phyloP scores from a whole-genome alignment of 768 basidiomycete genomes.

The Rhizopogon roseolus region DNA sequence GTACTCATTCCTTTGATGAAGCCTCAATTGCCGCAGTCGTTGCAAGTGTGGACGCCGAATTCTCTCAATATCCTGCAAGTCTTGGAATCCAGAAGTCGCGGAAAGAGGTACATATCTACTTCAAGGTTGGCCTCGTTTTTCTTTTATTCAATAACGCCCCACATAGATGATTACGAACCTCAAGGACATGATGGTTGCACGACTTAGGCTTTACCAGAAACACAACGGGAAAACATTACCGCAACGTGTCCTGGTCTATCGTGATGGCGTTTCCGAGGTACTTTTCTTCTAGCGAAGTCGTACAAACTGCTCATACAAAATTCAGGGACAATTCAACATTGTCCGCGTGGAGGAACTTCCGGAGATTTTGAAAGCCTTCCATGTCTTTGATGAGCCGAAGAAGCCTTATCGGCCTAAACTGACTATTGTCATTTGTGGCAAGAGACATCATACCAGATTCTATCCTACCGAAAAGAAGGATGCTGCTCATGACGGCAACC shows the following conservation, averaged over 20 bases:
- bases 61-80: slow-evolving; percentile 47
- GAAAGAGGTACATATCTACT: slow-evolving; percentile 55
- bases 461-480: slow-evolving; percentile 40
- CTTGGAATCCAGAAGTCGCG: slow-evolving; percentile 48
- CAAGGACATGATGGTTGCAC: slow-evolving; percentile 42
- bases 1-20: slow-evolving; percentile 4
- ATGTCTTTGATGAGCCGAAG: slow-evolving; percentile 29
- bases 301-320: slow-evolving; percentile 9
- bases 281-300: neutral
- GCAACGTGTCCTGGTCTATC: slow-evolving; percentile 42
- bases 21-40: slow-evolving; percentile 53
- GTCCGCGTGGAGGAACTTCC: slow-evolving; percentile 42
- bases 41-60: slow-evolving; percentile 39
- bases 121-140: too few relatives aligned
- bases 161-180: slow-evolving; percentile 45
- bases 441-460: slow-evolving; percentile 56
- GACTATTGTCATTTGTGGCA: slow-evolving; percentile 52
- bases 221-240: slow-evolving; percentile 33
- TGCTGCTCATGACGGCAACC: slow-evolving; percentile 46
- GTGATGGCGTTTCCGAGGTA: slow-evolving; percentile 81
- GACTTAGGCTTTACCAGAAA: slow-evolving; percentile 36
- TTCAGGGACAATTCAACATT: slow-evolving; percentile 43
- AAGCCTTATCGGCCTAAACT: slow-evolving; percentile 39
- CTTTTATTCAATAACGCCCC: neutral
- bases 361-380: slow-evolving; percentile 38